phyloP scores from a whole-genome alignment of 495 filamentous ascomycete species.

The Hyaloscypha finlandica region DNA sequence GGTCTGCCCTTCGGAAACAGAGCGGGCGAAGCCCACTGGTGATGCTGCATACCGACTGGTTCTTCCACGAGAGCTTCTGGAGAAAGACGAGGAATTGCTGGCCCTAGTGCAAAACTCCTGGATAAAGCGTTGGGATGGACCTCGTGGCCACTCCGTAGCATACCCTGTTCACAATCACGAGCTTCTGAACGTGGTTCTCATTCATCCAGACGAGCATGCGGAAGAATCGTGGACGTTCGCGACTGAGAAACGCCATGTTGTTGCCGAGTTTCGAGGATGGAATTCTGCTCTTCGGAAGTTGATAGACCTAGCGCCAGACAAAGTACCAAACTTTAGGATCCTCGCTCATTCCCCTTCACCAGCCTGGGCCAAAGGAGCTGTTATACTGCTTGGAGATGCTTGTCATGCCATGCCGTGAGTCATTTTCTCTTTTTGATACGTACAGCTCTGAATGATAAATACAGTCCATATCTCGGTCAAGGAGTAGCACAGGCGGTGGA shows the following conservation, averaged over 20 bases:
- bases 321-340: constrained; percentile 1
- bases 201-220: constrained; percentile 43
- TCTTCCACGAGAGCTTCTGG: constrained; percentile 41
- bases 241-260: constrained; percentile 32
- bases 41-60: constrained; percentile 51
- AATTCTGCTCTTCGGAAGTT: constrained; percentile 35
- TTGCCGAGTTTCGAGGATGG: constrained; percentile 42
- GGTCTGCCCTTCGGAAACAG: constrained; percentile 33
- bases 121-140: constrained; percentile 6
- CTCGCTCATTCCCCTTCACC: neutral
- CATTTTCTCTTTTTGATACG: neutral
- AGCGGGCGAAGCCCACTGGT: constrained; percentile 40
- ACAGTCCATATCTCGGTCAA: constrained; percentile 9
- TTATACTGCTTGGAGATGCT: constrained; percentile 10
- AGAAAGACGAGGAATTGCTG: constrained; percentile 36
- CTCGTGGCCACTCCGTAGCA: constrained; percentile 19
- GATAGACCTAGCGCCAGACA: constrained; percentile 36
- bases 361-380: neutral
- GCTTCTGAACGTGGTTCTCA: constrained; percentile 46
- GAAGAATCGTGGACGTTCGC: constrained; percentile 46
- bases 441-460: neutral
- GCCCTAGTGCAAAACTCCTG: neutral
- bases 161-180: constrained; percentile 48
- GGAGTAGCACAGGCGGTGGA: constrained; percentile 30
- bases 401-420: constrained; percentile 11